Conservation (phyloP, 192 early-diverging fungal species). For the Pilaira anomala region DNA sequence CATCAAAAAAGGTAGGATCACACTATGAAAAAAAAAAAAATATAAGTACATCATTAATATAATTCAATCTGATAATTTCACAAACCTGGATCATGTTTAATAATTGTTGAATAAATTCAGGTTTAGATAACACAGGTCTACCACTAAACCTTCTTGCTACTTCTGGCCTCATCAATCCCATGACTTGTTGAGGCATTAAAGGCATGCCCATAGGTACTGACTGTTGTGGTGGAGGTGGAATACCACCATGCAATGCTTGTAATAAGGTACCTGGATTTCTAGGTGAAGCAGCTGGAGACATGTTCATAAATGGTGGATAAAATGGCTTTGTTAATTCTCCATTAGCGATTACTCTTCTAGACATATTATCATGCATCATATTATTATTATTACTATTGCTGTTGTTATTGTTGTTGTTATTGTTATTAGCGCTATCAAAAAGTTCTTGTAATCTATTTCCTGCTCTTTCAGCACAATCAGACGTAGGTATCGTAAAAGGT, state of each 20-base stretch:
- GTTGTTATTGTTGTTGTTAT: neutral
- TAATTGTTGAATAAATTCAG: constrained; percentile 49
- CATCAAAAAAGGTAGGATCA: constrained; percentile 46
- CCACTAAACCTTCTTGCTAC: constrained; percentile 10
- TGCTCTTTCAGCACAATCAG: neutral
- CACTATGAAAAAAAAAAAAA: constrained; percentile 1
- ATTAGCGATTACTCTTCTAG: neutral
- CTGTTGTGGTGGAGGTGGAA: neutral
- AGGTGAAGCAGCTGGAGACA: constrained; percentile 13
- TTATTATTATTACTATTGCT: neutral
- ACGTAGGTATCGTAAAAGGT: neutral
- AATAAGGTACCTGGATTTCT: constrained; percentile 18
- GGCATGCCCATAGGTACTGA: neutral
- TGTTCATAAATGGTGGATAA: constrained; percentile 14
- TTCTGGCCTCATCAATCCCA: constrained; percentile 14
- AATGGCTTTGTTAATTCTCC: constrained; percentile 15
- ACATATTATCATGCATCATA: neutral
- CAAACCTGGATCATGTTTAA: constrained; percentile 40
- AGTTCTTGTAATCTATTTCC: neutral
- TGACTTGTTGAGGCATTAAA: constrained; percentile 14
- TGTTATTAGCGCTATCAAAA: neutral
- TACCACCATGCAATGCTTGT: constrained; percentile 19
- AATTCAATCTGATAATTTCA: neutral
- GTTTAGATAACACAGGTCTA: constrained; percentile 37
- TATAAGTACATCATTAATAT: neutral